Base-by-base conservation (phyloP, 441 rosid species). In the Adansonia gregorii region DNA sequence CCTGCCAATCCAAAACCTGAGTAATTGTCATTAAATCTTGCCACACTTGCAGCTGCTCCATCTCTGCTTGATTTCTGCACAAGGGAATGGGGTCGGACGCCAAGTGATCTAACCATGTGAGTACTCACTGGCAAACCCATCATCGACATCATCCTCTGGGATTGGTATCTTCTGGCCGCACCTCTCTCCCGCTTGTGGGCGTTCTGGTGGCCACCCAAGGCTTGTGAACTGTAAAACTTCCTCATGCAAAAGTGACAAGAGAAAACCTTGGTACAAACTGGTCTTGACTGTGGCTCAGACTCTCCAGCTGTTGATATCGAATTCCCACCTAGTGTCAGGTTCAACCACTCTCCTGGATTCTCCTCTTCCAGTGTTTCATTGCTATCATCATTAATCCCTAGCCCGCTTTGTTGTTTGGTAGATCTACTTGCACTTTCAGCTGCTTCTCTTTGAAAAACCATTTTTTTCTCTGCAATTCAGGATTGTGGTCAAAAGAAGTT, bases 161-260 rank as follows among this genome's bases (percentile, higher is more conserved):
- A 85, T 27, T 86, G 96, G 76, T 82, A 86, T 81, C 88, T 90
- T 82, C 87, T 83, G 35, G 91, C 90, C 19, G 89, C 92, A 52
- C 93, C 94, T 78, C 96, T 87, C 82, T 91, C 92, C 76, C 94
- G 83, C 81, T 91, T 92, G 86, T 92, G 96, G 67, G 96, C 96
- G 66, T 92, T 92, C 85, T 92, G 96, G 81, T 92, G 96, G 61
- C 96, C 96, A 19, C 96, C 96, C 52, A 92, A 79, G 52, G 96
- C 96, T 74, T 92, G 96, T 49, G 96, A 89, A 76, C 93, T 92
- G 80, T 77, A 92, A 84, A 92, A 92, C 81, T 91, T 92, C 76
- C 94, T 90, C 85, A 86, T 86, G 85, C 96, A 92, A 78, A 88
- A 92, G 82, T 90, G 88, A 43, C 96, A 92, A 6, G 94, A 88